phyloP scores from a whole-genome alignment of 2,329 filamentous ascomycete species.

The Rosellinia necatrix region DNA sequence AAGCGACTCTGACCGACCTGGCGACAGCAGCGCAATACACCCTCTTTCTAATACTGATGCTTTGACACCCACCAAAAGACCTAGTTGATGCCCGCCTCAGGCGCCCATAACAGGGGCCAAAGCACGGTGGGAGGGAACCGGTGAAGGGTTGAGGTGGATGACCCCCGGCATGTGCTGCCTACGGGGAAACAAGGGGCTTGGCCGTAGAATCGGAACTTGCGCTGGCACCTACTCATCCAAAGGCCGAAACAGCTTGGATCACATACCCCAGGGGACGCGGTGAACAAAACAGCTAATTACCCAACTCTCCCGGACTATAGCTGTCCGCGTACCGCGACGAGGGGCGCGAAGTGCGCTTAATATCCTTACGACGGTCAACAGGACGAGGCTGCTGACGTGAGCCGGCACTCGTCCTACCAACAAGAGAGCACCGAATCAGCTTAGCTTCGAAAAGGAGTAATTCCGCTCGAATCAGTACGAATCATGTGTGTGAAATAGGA shows the following conservation, averaged over 20 bases:
- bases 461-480: background rate
- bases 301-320: background rate
- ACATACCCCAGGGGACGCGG: slow-evolving; percentile 5
- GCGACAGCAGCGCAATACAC: slow-evolving; percentile 6
- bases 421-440: background rate
- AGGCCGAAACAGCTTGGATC: background rate
- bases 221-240: slow-evolving; percentile 19
- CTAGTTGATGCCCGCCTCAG: background rate
- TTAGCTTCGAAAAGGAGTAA: background rate
- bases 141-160: background rate
- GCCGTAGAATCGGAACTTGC: background rate
- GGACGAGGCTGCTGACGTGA: slow-evolving; percentile 27
- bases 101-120: background rate
- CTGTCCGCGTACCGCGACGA: background rate
- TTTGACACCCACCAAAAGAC: background rate
- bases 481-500: background rate
- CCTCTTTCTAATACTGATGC: background rate
- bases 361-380: background rate
- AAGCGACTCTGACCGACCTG: slow-evolving; percentile 5
- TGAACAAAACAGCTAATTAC: too few species aligned
- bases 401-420: slow-evolving; percentile 16
- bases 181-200: background rate
- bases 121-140: background rate
- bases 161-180: background rate
- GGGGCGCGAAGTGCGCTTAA: slow-evolving; percentile 21